Base-by-base conservation (phyloP, 331 rosid species). In the Dryas integrifolia region DNA sequence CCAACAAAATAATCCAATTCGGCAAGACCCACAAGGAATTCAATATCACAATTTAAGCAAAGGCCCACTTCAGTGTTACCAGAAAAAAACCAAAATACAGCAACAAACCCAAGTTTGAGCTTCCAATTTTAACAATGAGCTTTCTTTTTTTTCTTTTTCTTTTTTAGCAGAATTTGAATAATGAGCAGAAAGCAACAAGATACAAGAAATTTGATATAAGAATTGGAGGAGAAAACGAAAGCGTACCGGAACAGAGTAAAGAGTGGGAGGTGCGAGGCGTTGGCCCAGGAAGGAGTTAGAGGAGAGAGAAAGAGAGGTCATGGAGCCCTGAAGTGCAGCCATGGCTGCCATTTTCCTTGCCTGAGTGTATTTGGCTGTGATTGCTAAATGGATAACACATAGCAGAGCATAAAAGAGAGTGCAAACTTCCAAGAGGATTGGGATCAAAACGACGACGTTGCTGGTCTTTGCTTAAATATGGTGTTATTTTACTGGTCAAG, bases 311-410 rank as follows among this genome's bases (percentile, higher is more conserved):
- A 95, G 92, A 24, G 90, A 85, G 66, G 87, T 72, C 86, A 95
- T 82, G 53, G 99, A 88, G 85, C 84, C 83, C 81, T 92, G 99
- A 70, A 95, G 96, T 70, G 96, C 87, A 80, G 89, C 96, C 96
- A 91, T 89, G 86, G 97, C 90, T 80, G 90, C 95, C 92, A 90
- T 87, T 76, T 61, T 75, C 58, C 18, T 70, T 40, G 83, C 73
- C 72, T 72, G 73, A 10, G 11, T 40, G 6, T 12, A 6, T 12
- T 51, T 30, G 59, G 48, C 51, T 50, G 65, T 6, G 47, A 58
- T 4, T 4, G 75, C 2, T 21, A 60, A 56, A 77, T 63, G 85
- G 82, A 82, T 79, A 78, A 66, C 65, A 41, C 21, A 48, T 62
- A 12, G 24, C 3, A 35, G 18, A 14, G 1, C 7, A 43, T 11